Percentiles rank a stretch among this genome's conserved stretches.
These are phyloP conservation scores for Calonectria pauciramosa DNA, from an alignment of 2,329 filamentous ascomycete genomes.

Conservation along the genomic window DNA sequence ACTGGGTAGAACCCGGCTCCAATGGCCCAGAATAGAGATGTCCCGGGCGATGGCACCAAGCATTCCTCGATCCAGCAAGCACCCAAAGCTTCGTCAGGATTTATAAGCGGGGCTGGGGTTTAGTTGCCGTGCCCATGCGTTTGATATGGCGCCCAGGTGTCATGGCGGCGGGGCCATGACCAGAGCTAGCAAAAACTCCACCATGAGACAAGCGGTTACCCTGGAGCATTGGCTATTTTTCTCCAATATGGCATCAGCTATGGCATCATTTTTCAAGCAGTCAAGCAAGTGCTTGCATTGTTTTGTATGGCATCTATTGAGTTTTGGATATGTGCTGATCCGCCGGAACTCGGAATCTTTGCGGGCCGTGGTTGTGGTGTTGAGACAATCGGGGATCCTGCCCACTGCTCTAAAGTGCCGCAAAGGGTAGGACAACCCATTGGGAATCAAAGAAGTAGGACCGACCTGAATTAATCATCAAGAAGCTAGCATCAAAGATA, in stretches of 20 bases:
- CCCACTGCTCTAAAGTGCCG: background rate
- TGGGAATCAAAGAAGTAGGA: background rate
- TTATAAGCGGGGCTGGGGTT: conserved; percentile 27
- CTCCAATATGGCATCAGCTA: background rate
- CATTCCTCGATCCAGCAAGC: background rate
- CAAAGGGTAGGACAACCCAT: background rate
- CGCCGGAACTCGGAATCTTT: conserved; percentile 3
- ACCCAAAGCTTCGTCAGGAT: conserved; percentile 23
- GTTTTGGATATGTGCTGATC: background rate
- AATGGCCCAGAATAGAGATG: background rate
- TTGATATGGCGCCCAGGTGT: conserved; percentile 12
- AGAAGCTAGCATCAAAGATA: background rate
- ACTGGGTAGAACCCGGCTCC: background rate
- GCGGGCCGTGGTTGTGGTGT: background rate
- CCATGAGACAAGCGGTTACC: background rate
- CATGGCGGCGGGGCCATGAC: conserved; percentile 12
- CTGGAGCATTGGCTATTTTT: conserved; percentile 16
- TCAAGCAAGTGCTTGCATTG: background rate
- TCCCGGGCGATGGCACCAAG: background rate
- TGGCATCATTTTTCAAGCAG: background rate
- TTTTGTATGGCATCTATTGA: background rate
- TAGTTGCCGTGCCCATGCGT: background rate
- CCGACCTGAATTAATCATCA: background rate
- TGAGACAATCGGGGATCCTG: background rate
- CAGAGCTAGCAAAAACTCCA: background rate